Evolutionary conservation across 495 filamentous ascomycete species (phyloP), one percentile per base, ranked within the genome.

Genomic region (Xylaria curta): DNA sequence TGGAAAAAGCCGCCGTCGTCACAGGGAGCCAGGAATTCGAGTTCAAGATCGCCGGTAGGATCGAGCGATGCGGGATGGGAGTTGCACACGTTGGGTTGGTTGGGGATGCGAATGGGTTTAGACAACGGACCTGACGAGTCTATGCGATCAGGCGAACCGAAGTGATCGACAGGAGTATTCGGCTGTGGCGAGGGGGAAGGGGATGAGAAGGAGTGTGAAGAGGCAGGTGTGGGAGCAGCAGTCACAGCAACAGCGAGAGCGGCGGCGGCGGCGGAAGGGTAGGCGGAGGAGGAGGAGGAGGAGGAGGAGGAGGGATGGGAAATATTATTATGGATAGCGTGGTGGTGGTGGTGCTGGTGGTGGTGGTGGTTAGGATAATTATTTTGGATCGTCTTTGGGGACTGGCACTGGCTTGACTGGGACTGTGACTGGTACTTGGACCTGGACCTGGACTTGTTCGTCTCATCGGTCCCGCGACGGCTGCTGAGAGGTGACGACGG

Each of bases 151-250:
- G 73, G 74, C 71, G 76, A 66, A 75, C 69, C 73, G 72, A 75
- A 73, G 73, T 81, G 82, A 76, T 78, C 77, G 72, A 80, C 77
- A 74, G 74, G 75, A 42, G 81, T 85, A 54, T 80, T 78, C 70
- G 84, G 84, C 75, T 85, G 77, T 73, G 79, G 79, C 74, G 79
- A 81, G 33, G 79, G 77, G 44, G 79, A 78, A 60, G 74, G 76
- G 69, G 78, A 79, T 24, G 78, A 77, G 70, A 80, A 73, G 31
- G 79, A 79, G 54, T 76, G 75, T 28, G 79, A 81, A 72, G 75
- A 77, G 70, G 65, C 76, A 72, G 73, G 78, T 69, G 75, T 79
- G 72, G 73, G 78, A 72, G 73, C 79, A 66, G 73, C 74, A 69
- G 71, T 66, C 21, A 15, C 38, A 71, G 40, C 70, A 66, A 28